Evolutionary conservation across 2,329 filamentous ascomycete species (phyloP), one percentile per base, ranked within the genome.

Genomic region (Clarireedia monteithiana): DNA sequence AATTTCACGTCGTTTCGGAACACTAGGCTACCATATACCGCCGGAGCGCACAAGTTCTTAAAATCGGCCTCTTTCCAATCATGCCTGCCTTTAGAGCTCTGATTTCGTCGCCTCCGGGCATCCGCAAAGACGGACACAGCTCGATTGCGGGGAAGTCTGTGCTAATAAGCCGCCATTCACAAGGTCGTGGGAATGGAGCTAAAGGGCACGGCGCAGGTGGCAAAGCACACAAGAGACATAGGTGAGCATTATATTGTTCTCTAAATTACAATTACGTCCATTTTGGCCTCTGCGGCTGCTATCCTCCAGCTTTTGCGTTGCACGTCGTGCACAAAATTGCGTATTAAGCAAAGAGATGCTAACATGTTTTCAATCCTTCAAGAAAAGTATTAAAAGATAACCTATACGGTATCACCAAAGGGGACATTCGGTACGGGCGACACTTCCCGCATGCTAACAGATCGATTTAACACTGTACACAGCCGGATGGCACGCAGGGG

Each of bases 401-500:
- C 0, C 75, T 83, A 7, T 53, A 64, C 0, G 79, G 77, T 0
- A 74, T 83, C 17, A 82, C 79, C 1, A 82, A 81, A 59, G 74
- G 74, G 5, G 77, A 74, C 14, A 81, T 82, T 50, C 70, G 78
- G 79, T 81, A 70, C 48, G 70, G 64, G 30, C 30, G 30, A 23
- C 15, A 6, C 14, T 12, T 6, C 7, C 17, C 26, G 26, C 42
- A 26, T 26, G 30, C 7, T 14, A 39, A 17, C 38, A 27, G 27
- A 26, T 51, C 15, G 5, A 30, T 26, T 24, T 53, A 47, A 45
- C 20, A 17, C 34, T 23, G 20, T 20, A 44, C 5, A 40, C 6
- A 63, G 86, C 62, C 84, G 88, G 42, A 71, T 92, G 0, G 88
- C 88, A 1, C 81, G 88, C 5, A 82, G 88, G 6, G 88, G 88